phyloP scores from a whole-genome alignment of 352 stramenopile species.

The Albugo candida region DNA sequence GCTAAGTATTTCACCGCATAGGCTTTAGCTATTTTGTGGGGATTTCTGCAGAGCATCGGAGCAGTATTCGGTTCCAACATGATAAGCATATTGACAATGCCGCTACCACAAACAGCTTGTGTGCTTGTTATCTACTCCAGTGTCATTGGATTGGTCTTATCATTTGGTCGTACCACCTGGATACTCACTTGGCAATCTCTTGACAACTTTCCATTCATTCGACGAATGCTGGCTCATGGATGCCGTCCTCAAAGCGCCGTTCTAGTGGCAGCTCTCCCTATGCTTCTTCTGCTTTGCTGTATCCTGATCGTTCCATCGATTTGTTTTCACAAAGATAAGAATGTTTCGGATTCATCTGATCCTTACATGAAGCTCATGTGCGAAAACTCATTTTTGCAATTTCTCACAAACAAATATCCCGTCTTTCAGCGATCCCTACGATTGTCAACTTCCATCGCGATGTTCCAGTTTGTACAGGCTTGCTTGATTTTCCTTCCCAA shows the following conservation, averaged over 20 bases:
- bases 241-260: conserved; percentile 52
- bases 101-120: conserved; percentile 44
- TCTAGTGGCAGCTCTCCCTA: conserved; percentile 10
- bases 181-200: conserved; percentile 79
- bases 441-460: conserved; percentile 58
- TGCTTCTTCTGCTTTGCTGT: conserved; percentile 21
- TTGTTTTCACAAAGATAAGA: too few relatives aligned
- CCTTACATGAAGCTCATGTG: conserved; percentile 35
- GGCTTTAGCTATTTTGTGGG: conserved; percentile 70
- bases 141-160: conserved; percentile 69
- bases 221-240: conserved; percentile 60
- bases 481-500: conserved; percentile 58
- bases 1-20: conserved; percentile 4
- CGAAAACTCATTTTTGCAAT: conserved; percentile 69
- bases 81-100: conserved; percentile 72
- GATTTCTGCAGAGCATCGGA: conserved; percentile 67
- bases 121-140: conserved; percentile 65
- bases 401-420: conserved; percentile 58
- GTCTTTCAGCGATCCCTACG: conserved; percentile 70
- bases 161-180: conserved; percentile 67
- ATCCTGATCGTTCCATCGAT: conserved; percentile 29
- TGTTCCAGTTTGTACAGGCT: conserved; percentile 73
- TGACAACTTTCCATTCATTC: conserved; percentile 74
- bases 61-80: conserved; percentile 74
- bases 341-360: background rate